Evolutionary conservation across 371 early-diverging fungal species (phyloP).

Genomic region (Basidiobolus meristosporus): DNA sequence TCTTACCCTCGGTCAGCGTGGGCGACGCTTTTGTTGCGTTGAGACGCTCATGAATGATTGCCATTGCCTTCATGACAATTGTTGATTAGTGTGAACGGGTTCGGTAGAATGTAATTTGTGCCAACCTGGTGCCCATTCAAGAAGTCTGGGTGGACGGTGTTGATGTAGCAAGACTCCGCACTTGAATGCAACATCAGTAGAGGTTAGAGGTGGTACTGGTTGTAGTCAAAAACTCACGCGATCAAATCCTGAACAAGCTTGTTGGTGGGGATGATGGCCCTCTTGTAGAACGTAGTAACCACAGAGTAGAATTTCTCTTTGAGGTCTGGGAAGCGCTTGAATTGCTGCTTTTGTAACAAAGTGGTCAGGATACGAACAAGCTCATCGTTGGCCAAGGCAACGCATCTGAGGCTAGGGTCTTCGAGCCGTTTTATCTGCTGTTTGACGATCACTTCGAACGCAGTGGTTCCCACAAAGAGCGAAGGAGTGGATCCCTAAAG

Average conservation of each 20-base stretch:
- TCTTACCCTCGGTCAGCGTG: no score
- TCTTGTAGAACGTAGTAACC: conserved; percentile 82
- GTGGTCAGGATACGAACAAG: conserved; percentile 84
- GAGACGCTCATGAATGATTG: conserved; percentile 74
- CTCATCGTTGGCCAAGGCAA: conserved; percentile 87
- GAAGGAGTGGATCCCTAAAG: conserved; percentile 80
- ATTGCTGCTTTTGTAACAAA: conserved; percentile 74
- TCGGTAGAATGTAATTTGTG: no score
- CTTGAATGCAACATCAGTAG: no score
- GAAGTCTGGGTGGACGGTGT: conserved; percentile 98
- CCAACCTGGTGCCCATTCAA: conserved; percentile 85
- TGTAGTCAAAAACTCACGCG: no score
- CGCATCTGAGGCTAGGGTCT: conserved; percentile 89
- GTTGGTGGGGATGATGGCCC: conserved; percentile 73
- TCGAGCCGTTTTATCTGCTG: conserved; percentile 92
- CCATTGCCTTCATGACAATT: no score
- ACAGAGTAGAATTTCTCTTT: conserved; percentile 78
- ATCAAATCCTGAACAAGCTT: conserved; percentile 86
- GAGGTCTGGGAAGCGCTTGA: conserved; percentile 87
- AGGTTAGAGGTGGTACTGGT: no score
- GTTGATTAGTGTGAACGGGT: no score
- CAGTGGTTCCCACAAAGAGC: conserved; percentile 91
- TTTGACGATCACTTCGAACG: conserved; percentile 94
- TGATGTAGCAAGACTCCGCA: conserved; percentile 92
- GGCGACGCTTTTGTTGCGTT: no score